Evolutionary conservation across 345 rosid genomes (phyloP).

Genomic region (Lumnitzera littorea): DNA sequence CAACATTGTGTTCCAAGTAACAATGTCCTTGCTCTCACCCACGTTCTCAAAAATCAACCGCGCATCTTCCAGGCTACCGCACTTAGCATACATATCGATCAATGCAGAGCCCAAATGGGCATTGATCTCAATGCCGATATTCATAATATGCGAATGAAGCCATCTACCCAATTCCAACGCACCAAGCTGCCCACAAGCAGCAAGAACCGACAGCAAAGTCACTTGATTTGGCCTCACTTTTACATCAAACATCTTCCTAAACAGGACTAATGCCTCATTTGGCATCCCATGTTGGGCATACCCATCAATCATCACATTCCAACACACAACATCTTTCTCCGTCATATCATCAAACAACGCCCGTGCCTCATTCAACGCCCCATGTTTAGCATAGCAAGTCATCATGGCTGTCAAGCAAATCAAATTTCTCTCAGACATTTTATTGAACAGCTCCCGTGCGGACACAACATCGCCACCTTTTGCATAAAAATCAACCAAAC

Average conservation of each 20-base stretch:
- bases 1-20: constrained; percentile 73
- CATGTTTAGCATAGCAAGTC: constrained; percentile 53
- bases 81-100: constrained; percentile 74
- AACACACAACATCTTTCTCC: constrained; percentile 53
- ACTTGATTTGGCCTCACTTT: constrained; percentile 46
- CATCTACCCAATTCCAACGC: constrained; percentile 64
- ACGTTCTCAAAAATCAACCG: constrained; percentile 33
- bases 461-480: constrained; percentile 49
- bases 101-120: constrained; percentile 43
- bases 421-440: constrained; percentile 48
- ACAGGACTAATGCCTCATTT: constrained; percentile 38
- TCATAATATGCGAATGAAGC: constrained; percentile 51
- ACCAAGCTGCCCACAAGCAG: constrained; percentile 78
- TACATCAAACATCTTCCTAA: constrained; percentile 38
- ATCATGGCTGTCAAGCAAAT: constrained; percentile 74
- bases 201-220: constrained; percentile 46
- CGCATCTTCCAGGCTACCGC: constrained; percentile 73
- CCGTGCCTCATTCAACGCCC: constrained; percentile 45
- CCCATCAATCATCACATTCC: constrained; percentile 77
- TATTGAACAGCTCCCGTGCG: constrained; percentile 57
- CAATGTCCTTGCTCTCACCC: constrained; percentile 30
- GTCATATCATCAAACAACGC: constrained; percentile 40
- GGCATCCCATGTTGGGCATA: constrained; percentile 44
- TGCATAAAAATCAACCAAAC: constrained; percentile 55
- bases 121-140: constrained; percentile 25